Base-by-base conservation (phyloP, 2,329 filamentous ascomycete genomes). In the Penicillium palitans region DNA sequence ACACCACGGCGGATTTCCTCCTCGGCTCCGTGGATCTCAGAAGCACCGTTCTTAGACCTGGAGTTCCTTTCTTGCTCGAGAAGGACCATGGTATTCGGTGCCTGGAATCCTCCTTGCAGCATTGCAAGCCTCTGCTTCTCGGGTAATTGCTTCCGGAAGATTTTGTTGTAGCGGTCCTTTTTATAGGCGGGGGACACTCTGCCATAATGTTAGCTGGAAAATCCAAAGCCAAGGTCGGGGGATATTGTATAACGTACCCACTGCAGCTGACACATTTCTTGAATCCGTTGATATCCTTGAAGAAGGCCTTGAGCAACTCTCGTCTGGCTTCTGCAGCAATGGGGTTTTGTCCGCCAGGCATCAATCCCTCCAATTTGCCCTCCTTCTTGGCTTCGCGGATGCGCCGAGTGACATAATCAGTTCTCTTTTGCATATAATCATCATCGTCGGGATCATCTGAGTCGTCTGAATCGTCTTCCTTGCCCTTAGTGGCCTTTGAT, bases 131-230 rank as follows among this genome's bases (percentile, higher is more conserved):
- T 86, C 37, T 95, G 87, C 74, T 96, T 96, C 47, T 83, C 76
- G 47, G 83, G 84, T 57, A 97, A 78, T 2, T 89, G 81, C 71
- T 90, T 95, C 72, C 93, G 88, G 75, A 98, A 99, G 54, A 99
- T 92, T 76, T 98, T 99, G 71, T 93, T 89, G 68, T 87, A 95
- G 44, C 89, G 84, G 69, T 99, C 93, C 74, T 96, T 97, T 67
- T 93, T 87, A 76, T 91, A 98, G 2, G 82, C 81, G 12, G 92
- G 93, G 15, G 90, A 93, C 61, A 95, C 85, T 29, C 89, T 90
- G 60, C 9, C 8, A 44, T 12, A n/a, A 45, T 27, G 61, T 70
- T 63, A 71, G 67, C 59, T n/a, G 3, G 58, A 54, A 48, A 57
- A 31, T 41, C 33, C 39, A 55, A 60, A 47, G 12, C 55, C 46